Evolutionary conservation across 805 yeast genomes (phyloP).

Genomic region (Candida ficus): DNA sequence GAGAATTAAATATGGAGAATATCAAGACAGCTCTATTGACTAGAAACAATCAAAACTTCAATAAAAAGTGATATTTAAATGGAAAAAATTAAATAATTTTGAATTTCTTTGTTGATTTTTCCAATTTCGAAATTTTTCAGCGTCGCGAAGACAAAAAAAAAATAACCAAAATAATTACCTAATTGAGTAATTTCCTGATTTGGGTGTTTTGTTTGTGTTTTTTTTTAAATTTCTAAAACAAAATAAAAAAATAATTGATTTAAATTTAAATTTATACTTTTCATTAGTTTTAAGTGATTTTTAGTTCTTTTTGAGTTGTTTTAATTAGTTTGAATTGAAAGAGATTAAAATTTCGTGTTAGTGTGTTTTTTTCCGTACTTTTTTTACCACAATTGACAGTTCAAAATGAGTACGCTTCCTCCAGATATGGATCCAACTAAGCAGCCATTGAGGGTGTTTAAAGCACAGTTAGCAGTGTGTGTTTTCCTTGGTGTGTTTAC

Average conservation of each 20-base stretch:
- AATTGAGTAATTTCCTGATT: background rate
- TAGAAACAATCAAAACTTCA: background rate
- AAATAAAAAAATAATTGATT: background rate
- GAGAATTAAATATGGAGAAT: background rate
- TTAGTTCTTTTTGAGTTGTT: too few relatives aligned
- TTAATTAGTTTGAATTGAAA: too few relatives aligned
- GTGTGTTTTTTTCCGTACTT: too few relatives aligned
- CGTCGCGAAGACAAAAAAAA: background rate
- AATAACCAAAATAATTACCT: too few relatives aligned
- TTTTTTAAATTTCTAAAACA: background rate
- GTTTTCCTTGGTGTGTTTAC: constrained; percentile 61
- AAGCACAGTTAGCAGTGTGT: constrained; percentile 78
- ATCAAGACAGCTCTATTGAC: too few relatives aligned
- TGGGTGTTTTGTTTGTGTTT: background rate
- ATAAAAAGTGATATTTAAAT: background rate
- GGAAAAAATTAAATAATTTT: too few relatives aligned
- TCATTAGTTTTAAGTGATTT: background rate
- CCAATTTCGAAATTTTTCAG: constrained; percentile 1
- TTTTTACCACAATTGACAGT: too few relatives aligned
- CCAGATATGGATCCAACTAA: constrained; percentile 28
- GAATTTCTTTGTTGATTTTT: constrained; percentile 1
- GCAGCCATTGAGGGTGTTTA: constrained; percentile 50
- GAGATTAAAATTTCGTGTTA: too few relatives aligned
- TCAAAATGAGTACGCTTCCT: constrained; percentile 23
- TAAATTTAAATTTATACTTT: background rate